These are phyloP conservation scores for Forsythia suspensa DNA, from an alignment of 257 asterid genomes.

Conservation along the genomic window DNA sequence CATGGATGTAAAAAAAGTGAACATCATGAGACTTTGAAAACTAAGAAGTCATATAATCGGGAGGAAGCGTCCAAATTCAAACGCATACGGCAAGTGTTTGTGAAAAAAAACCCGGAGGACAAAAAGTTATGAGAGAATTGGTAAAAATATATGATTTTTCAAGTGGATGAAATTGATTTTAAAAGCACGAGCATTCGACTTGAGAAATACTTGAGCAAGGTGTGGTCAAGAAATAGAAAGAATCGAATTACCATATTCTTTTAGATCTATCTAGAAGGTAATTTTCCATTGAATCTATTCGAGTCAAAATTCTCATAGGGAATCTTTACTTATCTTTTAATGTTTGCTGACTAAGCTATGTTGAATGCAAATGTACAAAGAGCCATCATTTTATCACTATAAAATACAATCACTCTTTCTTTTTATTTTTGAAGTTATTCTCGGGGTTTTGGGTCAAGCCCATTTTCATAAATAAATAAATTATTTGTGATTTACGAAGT, in stretches of 20 bases:
- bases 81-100: conserved; percentile 39
- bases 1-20: no score
- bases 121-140: conserved; percentile 40
- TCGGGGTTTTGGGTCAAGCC: no score
- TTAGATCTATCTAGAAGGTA: conserved; percentile 88
- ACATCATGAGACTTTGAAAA: conserved; percentile 22
- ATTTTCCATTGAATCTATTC: not conserved
- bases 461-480: no score
- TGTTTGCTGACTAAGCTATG: conserved; percentile 66
- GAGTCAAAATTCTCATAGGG: not conserved
- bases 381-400: no score
- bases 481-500: no score
- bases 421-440: no score
- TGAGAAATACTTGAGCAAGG: conserved; percentile 84
- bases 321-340: not conserved
- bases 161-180: conserved; percentile 86
- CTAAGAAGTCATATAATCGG: conserved; percentile 24
- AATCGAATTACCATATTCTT: conserved; percentile 55
- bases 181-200: conserved; percentile 80
- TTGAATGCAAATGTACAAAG: conserved; percentile 30
- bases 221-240: conserved; percentile 70
- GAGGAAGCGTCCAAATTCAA: conserved; percentile 38
- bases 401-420: no score
- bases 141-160: conserved; percentile 84
- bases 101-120: conserved; percentile 19